Evolutionary conservation across 1,284 basidiomycete genomes (phyloP).

Genomic region (Athelia psychrophila): DNA sequence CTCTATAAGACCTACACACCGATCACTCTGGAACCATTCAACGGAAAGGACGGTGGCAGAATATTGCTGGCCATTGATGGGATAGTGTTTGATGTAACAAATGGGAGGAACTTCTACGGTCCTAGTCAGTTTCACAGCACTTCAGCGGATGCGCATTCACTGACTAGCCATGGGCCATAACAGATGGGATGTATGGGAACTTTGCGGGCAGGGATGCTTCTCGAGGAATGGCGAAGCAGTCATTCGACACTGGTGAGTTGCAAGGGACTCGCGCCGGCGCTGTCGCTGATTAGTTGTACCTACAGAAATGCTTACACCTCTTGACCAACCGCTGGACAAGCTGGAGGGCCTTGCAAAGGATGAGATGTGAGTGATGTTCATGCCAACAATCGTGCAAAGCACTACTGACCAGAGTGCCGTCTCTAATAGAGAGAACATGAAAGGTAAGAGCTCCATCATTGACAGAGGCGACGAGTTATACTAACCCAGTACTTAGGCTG

Average conservation of each 20-base stretch:
- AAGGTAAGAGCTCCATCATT: conserved; percentile 39
- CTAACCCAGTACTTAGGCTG: too few species aligned
- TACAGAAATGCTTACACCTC: conserved; percentile 84
- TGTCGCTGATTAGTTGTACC: conserved; percentile 1
- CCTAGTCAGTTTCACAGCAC: conserved; percentile 63
- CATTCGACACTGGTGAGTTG: conserved; percentile 81
- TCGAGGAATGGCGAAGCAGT: conserved; percentile 95
- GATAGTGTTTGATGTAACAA: conserved; percentile 89
- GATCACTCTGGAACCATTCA: conserved; percentile 65
- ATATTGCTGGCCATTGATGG: conserved; percentile 88
- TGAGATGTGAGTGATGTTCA: conserved; percentile 63
- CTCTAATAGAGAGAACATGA: conserved; percentile 79
- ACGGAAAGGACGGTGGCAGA: conserved; percentile 64
- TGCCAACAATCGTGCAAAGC: too few species aligned
- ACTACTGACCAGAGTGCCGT: conserved; percentile 10
- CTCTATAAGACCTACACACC: conserved; percentile 78
- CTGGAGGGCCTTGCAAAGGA: conserved; percentile 73
- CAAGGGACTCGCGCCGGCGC: not conserved
- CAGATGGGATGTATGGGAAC: conserved; percentile 95
- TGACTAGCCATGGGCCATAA: conserved; percentile 4
- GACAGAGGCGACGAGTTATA: too few species aligned
- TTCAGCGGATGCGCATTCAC: not conserved
- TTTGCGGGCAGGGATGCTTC: conserved; percentile 95
- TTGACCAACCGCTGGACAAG: conserved; percentile 85
- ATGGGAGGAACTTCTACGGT: conserved; percentile 89